Percentiles rank a stretch among this genome's conserved stretches.
Evolutionary conservation across 306 rosid genomes (phyloP).

Genomic region (Abrus precatorius): DNA sequence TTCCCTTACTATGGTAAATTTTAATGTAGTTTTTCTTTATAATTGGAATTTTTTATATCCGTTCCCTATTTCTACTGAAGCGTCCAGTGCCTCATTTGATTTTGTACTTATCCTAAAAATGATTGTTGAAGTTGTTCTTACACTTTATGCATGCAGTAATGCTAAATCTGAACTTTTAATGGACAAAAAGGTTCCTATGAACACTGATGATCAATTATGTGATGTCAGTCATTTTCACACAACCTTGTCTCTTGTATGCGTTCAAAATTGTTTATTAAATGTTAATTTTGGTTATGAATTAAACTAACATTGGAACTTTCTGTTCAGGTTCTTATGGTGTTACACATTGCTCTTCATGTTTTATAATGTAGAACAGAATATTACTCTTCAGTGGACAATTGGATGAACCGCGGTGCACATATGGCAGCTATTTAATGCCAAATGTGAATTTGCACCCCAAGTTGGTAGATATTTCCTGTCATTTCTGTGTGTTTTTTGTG

Average conservation of each 20-base stretch:
- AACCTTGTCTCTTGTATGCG: neutral
- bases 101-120: neutral
- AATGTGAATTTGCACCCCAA: conserved; percentile 25
- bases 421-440: conserved; percentile 15
- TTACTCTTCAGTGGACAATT: conserved; percentile 24
- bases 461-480: conserved; percentile 19
- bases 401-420: neutral
- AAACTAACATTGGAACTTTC: conserved; percentile 46
- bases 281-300: conserved; percentile 27
- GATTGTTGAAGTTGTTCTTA: conserved; percentile 1
- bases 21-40: neutral
- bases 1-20: neutral
- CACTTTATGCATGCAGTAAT: neutral
- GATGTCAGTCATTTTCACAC: neutral
- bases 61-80: neutral
- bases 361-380: conserved; percentile 27
- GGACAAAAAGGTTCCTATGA: neutral
- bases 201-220: conserved; percentile 14
- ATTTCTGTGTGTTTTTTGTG: neutral
- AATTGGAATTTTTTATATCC: neutral
- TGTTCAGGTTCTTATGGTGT: conserved; percentile 48
- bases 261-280: neutral
- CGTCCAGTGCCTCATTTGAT: neutral
- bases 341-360: conserved; percentile 31
- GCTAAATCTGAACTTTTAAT: conserved; percentile 4